Evolutionary conservation across 179 eudicot species (phyloP).

Genomic region (Spinacia oleracea): DNA sequence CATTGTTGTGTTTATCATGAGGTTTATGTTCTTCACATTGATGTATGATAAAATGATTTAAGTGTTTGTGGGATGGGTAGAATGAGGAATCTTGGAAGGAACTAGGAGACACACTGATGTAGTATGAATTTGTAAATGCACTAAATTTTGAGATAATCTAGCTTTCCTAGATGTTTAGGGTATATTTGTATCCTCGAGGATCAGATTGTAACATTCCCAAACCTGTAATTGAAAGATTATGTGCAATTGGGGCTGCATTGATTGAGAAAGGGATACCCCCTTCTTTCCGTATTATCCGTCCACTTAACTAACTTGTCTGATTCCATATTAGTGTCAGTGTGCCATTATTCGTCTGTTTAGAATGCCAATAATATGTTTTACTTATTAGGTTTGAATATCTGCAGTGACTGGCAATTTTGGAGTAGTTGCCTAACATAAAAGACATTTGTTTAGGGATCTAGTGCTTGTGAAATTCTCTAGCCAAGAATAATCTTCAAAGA

Average conservation of each 20-base stretch:
- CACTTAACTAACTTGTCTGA: neutral
- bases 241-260: neutral
- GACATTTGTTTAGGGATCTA: neutral
- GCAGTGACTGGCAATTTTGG: neutral
- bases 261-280: neutral
- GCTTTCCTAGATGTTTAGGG: too few species aligned
- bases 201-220: neutral
- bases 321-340: neutral
- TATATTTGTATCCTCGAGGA: neutral
- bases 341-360: neutral
- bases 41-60: neutral
- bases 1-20: neutral
- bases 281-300: neutral
- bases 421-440: neutral
- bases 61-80: neutral
- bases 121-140: neutral
- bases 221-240: neutral
- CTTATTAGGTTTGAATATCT: neutral
- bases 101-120: neutral
- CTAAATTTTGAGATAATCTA: neutral
- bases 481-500: neutral
- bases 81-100: neutral
- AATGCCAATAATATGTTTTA: neutral
- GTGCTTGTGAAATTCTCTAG: neutral
- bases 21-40: neutral